Evolutionary conservation across 2,329 filamentous ascomycete genomes (phyloP).

Genomic region (Sarocladium oryzae): DNA sequence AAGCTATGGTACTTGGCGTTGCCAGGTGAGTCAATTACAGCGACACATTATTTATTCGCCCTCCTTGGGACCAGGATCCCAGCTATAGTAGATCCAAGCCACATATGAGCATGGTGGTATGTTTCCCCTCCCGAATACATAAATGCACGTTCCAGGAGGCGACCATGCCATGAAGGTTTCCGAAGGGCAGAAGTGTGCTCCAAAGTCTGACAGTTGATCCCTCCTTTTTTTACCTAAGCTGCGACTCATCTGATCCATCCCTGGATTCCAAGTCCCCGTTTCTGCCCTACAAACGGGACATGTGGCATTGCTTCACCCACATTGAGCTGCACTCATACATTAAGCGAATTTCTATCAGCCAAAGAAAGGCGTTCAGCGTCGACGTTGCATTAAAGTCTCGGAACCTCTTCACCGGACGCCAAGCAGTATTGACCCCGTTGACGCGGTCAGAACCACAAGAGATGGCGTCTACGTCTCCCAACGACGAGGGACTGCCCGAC

Average conservation of each 20-base stretch:
- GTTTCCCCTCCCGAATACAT: neutral
- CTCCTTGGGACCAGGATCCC: neutral
- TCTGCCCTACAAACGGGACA: neutral
- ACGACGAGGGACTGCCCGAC: neutral
- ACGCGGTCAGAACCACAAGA: neutral
- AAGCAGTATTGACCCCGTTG: neutral
- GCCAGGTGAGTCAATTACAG: neutral
- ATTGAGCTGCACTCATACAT: too few species aligned
- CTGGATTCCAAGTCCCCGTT: neutral
- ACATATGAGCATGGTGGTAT: neutral
- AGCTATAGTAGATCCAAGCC: constrained; percentile 2
- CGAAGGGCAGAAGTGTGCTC: too few species aligned
- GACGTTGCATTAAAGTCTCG: neutral
- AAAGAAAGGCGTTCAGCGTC: neutral
- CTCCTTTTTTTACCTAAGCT: too few species aligned
- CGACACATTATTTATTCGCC: neutral
- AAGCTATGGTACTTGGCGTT: too few species aligned
- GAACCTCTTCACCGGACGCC: neutral
- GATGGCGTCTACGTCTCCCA: neutral
- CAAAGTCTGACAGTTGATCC: too few species aligned
- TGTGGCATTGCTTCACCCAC: neutral
- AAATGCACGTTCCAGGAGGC: neutral
- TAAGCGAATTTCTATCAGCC: neutral
- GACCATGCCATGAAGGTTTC: neutral
- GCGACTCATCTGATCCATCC: neutral